Evolutionary conservation across 768 basidiomycete species (phyloP).

Genomic region (Lactarius evosmus): DNA sequence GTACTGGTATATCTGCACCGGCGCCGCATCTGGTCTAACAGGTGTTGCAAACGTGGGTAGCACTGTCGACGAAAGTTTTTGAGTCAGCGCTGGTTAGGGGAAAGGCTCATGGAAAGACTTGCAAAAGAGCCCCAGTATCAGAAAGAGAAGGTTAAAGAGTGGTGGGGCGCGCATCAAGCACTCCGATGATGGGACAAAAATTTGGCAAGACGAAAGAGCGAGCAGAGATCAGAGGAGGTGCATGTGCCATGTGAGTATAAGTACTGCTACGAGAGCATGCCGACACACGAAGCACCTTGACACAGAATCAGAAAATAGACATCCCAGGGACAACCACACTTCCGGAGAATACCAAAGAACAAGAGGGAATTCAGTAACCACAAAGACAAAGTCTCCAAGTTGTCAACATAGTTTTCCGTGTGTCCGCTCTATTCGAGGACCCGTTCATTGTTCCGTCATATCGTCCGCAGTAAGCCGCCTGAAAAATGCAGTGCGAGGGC

Average conservation of each 20-base stretch:
- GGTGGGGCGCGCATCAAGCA: conserved; percentile 1
- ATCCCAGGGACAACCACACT: background rate
- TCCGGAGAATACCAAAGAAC: background rate
- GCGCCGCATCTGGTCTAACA: background rate
- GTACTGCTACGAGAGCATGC: background rate
- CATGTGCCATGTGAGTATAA: conserved; percentile 1
- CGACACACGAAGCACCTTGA: background rate
- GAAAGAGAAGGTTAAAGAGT: background rate
- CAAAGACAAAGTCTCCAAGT: conserved; percentile 3
- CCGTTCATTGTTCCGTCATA: background rate
- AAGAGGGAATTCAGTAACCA: background rate
- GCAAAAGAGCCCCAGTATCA: background rate
- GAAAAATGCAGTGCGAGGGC: background rate
- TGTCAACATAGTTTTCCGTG: background rate
- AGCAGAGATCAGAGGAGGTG: background rate
- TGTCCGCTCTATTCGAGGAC: background rate
- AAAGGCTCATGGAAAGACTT: conserved; percentile 1
- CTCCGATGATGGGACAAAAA: background rate
- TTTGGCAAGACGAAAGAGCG: background rate
- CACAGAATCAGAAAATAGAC: background rate
- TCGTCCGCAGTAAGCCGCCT: background rate
- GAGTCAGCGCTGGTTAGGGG: background rate
- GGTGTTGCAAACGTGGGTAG: conserved; percentile 4
- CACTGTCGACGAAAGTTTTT: background rate
- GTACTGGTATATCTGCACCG: background rate